Base-by-base conservation (phyloP, 1,284 basidiomycete genomes). In the Xerocomus minutiporus region DNA sequence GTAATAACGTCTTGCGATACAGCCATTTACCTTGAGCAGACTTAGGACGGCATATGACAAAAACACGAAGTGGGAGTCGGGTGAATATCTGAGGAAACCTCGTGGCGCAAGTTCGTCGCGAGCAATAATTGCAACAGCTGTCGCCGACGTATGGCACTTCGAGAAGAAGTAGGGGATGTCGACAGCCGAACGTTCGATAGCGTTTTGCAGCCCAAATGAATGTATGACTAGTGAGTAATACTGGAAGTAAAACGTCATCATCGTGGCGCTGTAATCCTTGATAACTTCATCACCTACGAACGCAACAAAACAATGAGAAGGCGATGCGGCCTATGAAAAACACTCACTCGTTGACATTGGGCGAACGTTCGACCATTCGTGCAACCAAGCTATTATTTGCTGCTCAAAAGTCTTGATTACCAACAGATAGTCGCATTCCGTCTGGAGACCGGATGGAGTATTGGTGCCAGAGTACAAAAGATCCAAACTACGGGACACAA, bases 171-270 rank as follows among this genome's bases (percentile, higher is more conserved):
- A 88, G 0, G 86, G 86, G 46, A 92, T 86, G 64, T 94, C 83
- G 46, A 89, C 73, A 1, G 78, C 72, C 11, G 81, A 78, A 13
- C 80, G 79, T 67, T 96, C 93, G 50, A 97, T 74, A 3, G 95
- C 91, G 64, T 96, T 91, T 70, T 98, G 94, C 51, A 98, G 77
- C 3, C 95, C 94, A 62, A 97, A 98, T 7, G 93, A 95, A 67
- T 97, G 95, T 60, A 97, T 76, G 23, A 94, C 88, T 43, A 96
- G 79, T 67, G 86, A 84, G 29, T 87, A 84, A 65, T 96, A 95
- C 65, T 91, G 81, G 71, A 81, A 89, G 68, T 91, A 93, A 67
- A 93, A 93, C 58, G 81, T 75, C 17, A 81, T 78, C 42, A 84
- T 82, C 40, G 80, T 69, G 42, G 68, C 67, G 51, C 75, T 73